Conservation (phyloP, 352 stramenopile species). For the Pythium aphanidermatum region DNA sequence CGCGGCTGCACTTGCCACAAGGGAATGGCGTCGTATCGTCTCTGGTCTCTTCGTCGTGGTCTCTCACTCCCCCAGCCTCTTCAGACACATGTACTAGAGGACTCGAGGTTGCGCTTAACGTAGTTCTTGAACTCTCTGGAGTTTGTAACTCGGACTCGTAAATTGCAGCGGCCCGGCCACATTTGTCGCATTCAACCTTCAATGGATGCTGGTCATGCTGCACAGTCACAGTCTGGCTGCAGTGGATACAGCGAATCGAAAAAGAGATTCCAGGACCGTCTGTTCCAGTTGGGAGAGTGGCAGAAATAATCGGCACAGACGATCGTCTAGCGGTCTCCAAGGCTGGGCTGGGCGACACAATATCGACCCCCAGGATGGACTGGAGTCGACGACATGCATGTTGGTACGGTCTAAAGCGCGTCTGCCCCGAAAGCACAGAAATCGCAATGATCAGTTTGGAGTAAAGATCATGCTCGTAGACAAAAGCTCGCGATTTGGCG, state of each 20-base stretch:
- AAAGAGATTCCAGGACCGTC: constrained; percentile 1
- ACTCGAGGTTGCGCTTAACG: too few relatives aligned
- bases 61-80: too few relatives aligned
- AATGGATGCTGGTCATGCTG: constrained; percentile 22
- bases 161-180: not conserved
- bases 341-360: too few relatives aligned
- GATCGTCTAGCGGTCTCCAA: too few relatives aligned
- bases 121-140: too few relatives aligned
- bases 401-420: constrained; percentile 34
- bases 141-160: too few relatives aligned
- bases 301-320: too few relatives aligned
- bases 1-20: constrained; percentile 49
- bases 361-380: too few relatives aligned
- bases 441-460: constrained; percentile 33
- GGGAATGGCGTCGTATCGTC: constrained; percentile 12
- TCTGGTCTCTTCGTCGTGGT: not conserved
- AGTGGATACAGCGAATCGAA: constrained; percentile 52
- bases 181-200: constrained; percentile 20
- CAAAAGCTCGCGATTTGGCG: constrained; percentile 20
- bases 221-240: constrained; percentile 45
- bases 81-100: too few relatives aligned
- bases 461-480: constrained; percentile 49
- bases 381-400: too few relatives aligned
- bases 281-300: too few relatives aligned
- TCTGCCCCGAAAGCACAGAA: constrained; percentile 21